These are phyloP conservation scores for Zygoascus tannicola DNA, from an alignment of 805 yeast genomes.

Conservation along the genomic window DNA sequence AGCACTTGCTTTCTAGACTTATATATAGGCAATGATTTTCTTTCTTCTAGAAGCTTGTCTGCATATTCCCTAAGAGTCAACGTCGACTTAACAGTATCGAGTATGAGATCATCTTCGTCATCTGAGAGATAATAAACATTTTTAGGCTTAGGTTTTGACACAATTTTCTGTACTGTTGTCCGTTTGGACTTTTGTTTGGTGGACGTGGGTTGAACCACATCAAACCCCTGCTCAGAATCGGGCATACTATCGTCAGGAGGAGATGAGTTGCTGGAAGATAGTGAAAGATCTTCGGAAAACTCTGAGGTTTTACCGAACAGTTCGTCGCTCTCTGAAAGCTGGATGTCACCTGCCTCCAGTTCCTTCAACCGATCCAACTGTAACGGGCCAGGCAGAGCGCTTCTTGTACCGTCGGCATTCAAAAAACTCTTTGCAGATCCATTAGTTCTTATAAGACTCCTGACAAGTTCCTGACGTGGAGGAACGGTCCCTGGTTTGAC, in stretches of 20 bases:
- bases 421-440: not conserved
- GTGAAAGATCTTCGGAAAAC: not conserved
- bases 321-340: conserved; percentile 10
- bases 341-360: conserved; percentile 2
- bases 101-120: not conserved
- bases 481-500: not conserved
- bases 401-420: not conserved
- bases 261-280: conserved; percentile 1
- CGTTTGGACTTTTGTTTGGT: too few relatives aligned
- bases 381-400: conserved; percentile 12
- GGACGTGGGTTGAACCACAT: too few relatives aligned
- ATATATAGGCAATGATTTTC: conserved; percentile 66
- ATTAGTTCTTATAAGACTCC: not conserved
- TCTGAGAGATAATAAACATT: not conserved
- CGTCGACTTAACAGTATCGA: not conserved
- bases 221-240: too few relatives aligned
- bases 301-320: conserved; percentile 6
- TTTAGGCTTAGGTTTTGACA: too few relatives aligned
- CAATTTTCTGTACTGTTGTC: too few relatives aligned
- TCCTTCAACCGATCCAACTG: conserved; percentile 9
- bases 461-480: not conserved
- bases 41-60: conserved; percentile 36
- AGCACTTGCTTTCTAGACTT: conserved; percentile 58
- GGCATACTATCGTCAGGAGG: too few relatives aligned
- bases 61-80: not conserved